A percentile compares a stretch with the other conserved stretches of the same genome.
phyloP scores from a whole-genome alignment of 768 basidiomycete species.

The Scleroderma citrinum region DNA sequence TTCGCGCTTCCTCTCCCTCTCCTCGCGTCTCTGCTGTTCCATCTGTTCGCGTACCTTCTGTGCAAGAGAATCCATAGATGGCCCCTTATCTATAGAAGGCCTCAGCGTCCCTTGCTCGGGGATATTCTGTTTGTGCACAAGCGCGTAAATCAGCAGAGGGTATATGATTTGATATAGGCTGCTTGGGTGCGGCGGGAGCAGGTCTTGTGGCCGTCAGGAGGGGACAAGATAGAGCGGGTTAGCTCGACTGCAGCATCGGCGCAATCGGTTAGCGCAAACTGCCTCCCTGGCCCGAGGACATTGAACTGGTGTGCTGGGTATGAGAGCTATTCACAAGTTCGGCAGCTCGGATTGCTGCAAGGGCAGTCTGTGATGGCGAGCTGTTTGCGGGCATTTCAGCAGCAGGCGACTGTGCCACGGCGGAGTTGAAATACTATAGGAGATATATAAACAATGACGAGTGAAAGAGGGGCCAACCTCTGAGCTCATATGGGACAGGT shows the following conservation, averaged over 20 bases:
- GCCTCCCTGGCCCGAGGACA: slow-evolving; percentile 29
- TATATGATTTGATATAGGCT: slow-evolving; percentile 43
- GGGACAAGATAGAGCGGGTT: slow-evolving; percentile 68
- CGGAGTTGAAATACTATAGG: too few relatives aligned
- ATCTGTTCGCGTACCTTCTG: slow-evolving; percentile 33
- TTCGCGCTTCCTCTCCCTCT: slow-evolving; percentile 32
- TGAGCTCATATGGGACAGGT: too few relatives aligned
- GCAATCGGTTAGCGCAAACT: slow-evolving; percentile 24
- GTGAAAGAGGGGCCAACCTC: too few relatives aligned
- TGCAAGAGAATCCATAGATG: slow-evolving; percentile 35
- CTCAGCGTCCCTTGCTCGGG: slow-evolving; percentile 28
- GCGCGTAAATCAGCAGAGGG: slow-evolving; percentile 63
- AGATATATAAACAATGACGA: too few relatives aligned
- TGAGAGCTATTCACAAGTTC: slow-evolving; percentile 56
- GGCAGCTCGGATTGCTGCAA: slow-evolving; percentile 53
- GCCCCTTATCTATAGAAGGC: slow-evolving; percentile 27
- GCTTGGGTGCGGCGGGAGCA: slow-evolving; percentile 45
- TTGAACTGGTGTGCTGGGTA: slow-evolving; percentile 33
- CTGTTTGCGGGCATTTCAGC: too few relatives aligned
- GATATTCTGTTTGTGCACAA: slow-evolving; percentile 55
- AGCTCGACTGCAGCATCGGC: slow-evolving; percentile 39
- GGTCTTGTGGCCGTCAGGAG: slow-evolving; percentile 49
- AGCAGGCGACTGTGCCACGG: too few relatives aligned
- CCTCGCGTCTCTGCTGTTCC: slow-evolving; percentile 27
- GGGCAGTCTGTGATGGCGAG: too few relatives aligned